Percentiles rank a stretch among this genome's conserved stretches.
Conservation (phyloP, 768 basidiomycete species). For the Mrakia frigida region DNA sequence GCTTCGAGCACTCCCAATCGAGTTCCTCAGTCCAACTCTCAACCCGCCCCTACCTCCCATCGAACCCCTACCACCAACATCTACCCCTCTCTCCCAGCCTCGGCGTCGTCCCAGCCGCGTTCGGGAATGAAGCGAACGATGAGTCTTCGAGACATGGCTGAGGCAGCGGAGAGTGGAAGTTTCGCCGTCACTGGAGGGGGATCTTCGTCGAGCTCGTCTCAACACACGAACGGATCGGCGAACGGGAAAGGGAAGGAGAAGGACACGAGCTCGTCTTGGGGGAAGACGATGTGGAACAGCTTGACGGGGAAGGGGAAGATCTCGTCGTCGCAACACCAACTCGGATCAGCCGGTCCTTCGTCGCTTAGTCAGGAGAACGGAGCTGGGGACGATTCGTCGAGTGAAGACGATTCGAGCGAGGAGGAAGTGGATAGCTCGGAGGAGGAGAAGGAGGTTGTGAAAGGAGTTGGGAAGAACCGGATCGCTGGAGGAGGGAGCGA, state of each 20-base stretch:
- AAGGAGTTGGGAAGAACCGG: constrained; percentile 9
- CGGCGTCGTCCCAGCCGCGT: not conserved
- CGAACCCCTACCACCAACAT: not conserved
- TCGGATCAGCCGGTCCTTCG: not conserved
- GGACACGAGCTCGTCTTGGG: not conserved
- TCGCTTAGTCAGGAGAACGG: not conserved
- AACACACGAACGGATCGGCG: not conserved
- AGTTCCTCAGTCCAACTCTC: not conserved
- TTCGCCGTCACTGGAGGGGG: constrained; percentile 11
- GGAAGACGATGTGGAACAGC: not conserved
- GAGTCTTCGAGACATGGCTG: constrained; percentile 10
- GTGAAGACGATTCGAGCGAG: not conserved
- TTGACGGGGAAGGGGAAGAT: not conserved
- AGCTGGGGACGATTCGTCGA: not conserved
- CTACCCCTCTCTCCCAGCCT: constrained; percentile 5
- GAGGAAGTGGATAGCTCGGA: constrained; percentile 9
- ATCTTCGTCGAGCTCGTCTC: not conserved
- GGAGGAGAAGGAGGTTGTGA: constrained; percentile 17
- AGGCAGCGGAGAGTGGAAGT: not conserved
- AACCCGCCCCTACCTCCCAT: not conserved
- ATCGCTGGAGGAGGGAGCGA: constrained; percentile 4
- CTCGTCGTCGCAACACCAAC: not conserved
- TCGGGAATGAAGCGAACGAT: constrained; percentile 1
- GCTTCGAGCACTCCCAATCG: constrained; percentile 13
- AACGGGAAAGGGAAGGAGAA: not conserved